These are phyloP conservation scores for Vanderwaltozyma verrucispora DNA, from an alignment of 805 yeast genomes.

Conservation along the genomic window DNA sequence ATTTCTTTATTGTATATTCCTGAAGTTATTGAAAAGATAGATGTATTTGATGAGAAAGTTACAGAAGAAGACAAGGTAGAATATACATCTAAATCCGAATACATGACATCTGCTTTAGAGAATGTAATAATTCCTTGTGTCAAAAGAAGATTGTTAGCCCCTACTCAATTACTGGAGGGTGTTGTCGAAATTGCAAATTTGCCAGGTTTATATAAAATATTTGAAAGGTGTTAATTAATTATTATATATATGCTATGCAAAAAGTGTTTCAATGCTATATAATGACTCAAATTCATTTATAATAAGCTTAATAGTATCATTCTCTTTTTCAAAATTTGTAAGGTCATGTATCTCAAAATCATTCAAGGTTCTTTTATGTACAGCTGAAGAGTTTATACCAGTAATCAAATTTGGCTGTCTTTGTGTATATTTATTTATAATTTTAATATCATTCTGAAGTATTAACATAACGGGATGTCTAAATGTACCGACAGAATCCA, in stretches of 20 bases:
- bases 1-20: constrained; percentile 70
- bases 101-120: constrained; percentile 38
- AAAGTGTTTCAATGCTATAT: constrained; percentile 9
- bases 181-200: constrained; percentile 81
- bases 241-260: constrained; percentile 1
- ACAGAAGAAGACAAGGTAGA: constrained; percentile 18
- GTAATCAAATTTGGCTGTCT: constrained; percentile 6
- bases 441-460: constrained; percentile 18
- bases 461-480: constrained; percentile 22
- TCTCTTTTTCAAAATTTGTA: constrained; percentile 3
- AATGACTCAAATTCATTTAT: constrained; percentile 14
- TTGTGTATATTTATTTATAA: constrained; percentile 4
- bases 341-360: constrained; percentile 2
- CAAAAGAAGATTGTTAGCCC: constrained; percentile 54
- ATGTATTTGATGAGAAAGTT: constrained; percentile 9
- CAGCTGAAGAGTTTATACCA: constrained; percentile 2
- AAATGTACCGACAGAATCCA: constrained; percentile 10
- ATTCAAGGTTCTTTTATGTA: neutral
- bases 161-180: constrained; percentile 39
- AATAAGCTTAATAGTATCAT: constrained; percentile 10
- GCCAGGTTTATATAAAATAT: constrained; percentile 84
- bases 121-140: constrained; percentile 54
- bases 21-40: constrained; percentile 29
- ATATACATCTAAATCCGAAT: constrained; percentile 21
- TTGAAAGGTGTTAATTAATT: constrained; percentile 68